phyloP scores from a whole-genome alignment of 257 asterid species.

The Voacanga thouarsii region DNA sequence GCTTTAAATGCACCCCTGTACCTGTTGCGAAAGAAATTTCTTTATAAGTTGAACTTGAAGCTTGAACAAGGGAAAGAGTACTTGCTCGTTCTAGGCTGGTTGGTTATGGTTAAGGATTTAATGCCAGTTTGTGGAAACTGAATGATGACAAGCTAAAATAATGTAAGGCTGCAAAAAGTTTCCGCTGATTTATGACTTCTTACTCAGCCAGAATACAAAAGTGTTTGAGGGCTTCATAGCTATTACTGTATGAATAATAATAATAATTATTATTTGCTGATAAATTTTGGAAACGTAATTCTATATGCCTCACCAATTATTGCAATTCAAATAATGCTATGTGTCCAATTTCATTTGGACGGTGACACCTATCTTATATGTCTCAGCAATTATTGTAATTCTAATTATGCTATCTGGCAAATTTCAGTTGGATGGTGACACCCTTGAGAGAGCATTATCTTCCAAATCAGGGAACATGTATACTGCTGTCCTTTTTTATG shows the following conservation, averaged over 20 bases:
- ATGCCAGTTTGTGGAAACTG: not conserved
- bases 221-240: no score
- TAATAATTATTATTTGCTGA: no score
- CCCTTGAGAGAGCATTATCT: constrained; percentile 40
- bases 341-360: no score
- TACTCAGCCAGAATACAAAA: no score
- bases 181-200: no score
- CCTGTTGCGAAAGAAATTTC: not conserved
- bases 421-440: constrained; percentile 48
- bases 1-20: not conserved
- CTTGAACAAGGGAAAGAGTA: not conserved
- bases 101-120: not conserved
- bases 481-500: constrained; percentile 52
- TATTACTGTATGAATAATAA: no score
- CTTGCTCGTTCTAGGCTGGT: not conserved
- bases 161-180: no score
- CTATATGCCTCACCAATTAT: no score
- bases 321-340: no score
- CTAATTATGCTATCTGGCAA: not conserved
- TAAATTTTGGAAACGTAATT: no score
- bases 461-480: constrained; percentile 31
- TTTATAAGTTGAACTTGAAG: not conserved
- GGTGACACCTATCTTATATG: no score
- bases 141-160: no score
- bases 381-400: not conserved